Evolutionary conservation across 73 alveolate genomes (phyloP).

Genomic region (Tetrahymena elliotti): DNA sequence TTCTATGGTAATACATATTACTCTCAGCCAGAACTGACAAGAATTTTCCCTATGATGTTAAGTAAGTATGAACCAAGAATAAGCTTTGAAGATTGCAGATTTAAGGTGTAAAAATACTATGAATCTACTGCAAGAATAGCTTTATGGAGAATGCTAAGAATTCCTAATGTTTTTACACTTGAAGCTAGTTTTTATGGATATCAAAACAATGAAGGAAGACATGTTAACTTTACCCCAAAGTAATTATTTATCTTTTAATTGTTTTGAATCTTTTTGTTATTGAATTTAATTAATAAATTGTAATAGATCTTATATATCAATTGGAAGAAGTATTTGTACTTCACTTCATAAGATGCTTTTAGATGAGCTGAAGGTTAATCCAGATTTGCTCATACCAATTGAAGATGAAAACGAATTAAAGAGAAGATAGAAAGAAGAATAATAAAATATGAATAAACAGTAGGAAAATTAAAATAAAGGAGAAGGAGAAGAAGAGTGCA

Average conservation of each 20-base stretch:
- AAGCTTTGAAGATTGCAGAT: slow-evolving; percentile 59
- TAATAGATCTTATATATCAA: neutral
- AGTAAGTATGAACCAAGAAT: slow-evolving; percentile 70
- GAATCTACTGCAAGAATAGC: slow-evolving; percentile 94
- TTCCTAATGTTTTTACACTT: slow-evolving; percentile 82
- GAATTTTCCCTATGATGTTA: slow-evolving; percentile 76
- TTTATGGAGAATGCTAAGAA: slow-evolving; percentile 74
- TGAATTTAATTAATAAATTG: neutral
- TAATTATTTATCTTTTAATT: neutral
- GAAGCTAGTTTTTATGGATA: slow-evolving; percentile 92
- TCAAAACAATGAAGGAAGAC: neutral
- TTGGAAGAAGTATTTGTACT: neutral
- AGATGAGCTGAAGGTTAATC: neutral
- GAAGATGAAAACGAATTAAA: neutral
- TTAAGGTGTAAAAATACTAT: slow-evolving; percentile 73
- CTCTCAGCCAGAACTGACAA: slow-evolving; percentile 54
- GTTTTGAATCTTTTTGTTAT: no score
- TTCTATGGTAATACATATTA: neutral
- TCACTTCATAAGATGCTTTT: neutral
- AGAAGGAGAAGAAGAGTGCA: neutral
- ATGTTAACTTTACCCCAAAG: neutral
- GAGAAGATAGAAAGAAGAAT: neutral
- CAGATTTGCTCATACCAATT: neutral
- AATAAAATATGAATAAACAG: neutral
- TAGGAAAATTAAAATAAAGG: neutral